Conservation (phyloP, 257 asterid species). For the Nicotiana sylvestris region DNA sequence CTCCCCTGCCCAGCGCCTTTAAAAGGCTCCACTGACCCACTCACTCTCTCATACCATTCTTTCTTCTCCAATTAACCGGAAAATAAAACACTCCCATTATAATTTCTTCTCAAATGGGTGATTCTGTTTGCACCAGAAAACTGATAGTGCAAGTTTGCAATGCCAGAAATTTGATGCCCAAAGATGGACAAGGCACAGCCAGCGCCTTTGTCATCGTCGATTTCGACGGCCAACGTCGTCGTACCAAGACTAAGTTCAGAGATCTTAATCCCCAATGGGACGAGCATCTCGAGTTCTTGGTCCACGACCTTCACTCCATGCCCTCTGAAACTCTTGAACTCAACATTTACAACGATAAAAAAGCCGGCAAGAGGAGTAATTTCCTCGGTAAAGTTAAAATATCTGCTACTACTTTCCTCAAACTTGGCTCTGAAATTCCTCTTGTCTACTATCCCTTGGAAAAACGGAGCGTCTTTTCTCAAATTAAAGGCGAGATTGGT, state of each 20-base stretch:
- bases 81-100: not conserved
- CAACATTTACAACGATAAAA: slow-evolving; percentile 74
- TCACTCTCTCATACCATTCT: not conserved
- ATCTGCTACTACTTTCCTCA: slow-evolving; percentile 52
- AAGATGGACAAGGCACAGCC: slow-evolving; percentile 93
- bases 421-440: slow-evolving; percentile 44
- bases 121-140: slow-evolving; percentile 39
- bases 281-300: slow-evolving; percentile 67
- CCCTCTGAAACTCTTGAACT: slow-evolving; percentile 50
- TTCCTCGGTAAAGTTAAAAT: slow-evolving; percentile 86
- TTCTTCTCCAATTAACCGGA: not conserved
- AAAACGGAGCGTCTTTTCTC: slow-evolving; percentile 86
- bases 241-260: slow-evolving; percentile 64
- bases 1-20: not conserved
- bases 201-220: slow-evolving; percentile 80
- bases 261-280: slow-evolving; percentile 94
- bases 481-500: slow-evolving; percentile 88
- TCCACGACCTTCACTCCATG: slow-evolving; percentile 62
- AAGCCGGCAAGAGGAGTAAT: slow-evolving; percentile 56
- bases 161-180: slow-evolving; percentile 89
- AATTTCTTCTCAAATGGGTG: slow-evolving; percentile 28
- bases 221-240: slow-evolving; percentile 88
- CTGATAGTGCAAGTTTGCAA: slow-evolving; percentile 58
- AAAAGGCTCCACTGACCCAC: not conserved
- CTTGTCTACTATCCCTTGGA: slow-evolving; percentile 80